These are phyloP conservation scores for Thermoascus crustaceus DNA, from an alignment of 2,329 filamentous ascomycete species.

Conservation along the genomic window DNA sequence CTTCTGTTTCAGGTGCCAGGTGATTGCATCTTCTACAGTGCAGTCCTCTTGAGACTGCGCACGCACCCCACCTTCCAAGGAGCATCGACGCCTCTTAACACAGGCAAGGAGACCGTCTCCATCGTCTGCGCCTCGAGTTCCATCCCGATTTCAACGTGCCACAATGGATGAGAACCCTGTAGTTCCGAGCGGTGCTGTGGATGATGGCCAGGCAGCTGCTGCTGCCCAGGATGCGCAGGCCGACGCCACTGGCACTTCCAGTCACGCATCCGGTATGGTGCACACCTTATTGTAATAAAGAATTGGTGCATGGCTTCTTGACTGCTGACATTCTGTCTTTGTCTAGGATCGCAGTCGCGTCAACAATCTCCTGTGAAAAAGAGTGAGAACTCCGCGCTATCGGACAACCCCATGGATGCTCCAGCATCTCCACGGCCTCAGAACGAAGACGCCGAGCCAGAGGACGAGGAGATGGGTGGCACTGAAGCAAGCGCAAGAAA, in stretches of 20 bases:
- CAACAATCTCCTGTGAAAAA: conserved; percentile 24
- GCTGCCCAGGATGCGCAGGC: conserved; percentile 22
- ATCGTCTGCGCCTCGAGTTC: conserved; percentile 22
- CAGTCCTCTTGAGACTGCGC: conserved; percentile 3
- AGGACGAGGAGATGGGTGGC: conserved; percentile 77
- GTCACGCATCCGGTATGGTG: conserved; percentile 22
- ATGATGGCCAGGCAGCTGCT: conserved; percentile 19
- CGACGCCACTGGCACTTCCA: too few species aligned
- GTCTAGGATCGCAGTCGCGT: conserved; percentile 24
- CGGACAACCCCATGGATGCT: conserved; percentile 62
- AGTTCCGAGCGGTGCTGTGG: conserved; percentile 18
- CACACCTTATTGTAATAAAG: too few species aligned
- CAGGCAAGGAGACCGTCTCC: conserved; percentile 23
- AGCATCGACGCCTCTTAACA: conserved; percentile 13
- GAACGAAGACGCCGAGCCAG: conserved; percentile 48
- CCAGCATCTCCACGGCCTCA: conserved; percentile 57
- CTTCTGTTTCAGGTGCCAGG: not conserved
- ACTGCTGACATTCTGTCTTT: conserved; percentile 10
- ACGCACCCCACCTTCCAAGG: conserved; percentile 5
- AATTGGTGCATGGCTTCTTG: too few species aligned
- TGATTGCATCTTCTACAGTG: not conserved
- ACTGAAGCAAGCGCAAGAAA: conserved; percentile 39
- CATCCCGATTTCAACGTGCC: conserved; percentile 17
- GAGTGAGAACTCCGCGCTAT: conserved; percentile 25
- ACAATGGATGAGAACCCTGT: conserved; percentile 31